Evolutionary conservation across 805 yeast genomes (phyloP).

Genomic region (Starmerella floricola): DNA sequence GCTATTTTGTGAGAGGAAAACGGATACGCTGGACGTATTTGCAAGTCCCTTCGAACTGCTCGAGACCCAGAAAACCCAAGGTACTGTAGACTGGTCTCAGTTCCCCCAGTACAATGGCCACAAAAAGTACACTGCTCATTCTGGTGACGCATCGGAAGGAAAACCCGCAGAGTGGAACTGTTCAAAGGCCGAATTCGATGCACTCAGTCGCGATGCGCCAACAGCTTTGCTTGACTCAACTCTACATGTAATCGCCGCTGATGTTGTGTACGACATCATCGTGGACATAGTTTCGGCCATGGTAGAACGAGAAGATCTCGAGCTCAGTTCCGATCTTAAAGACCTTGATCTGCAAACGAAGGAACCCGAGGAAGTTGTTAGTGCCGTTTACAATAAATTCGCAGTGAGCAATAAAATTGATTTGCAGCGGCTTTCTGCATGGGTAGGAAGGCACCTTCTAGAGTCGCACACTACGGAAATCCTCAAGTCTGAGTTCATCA

Average conservation of each 20-base stretch:
- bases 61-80: conserved; percentile 18
- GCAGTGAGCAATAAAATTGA: conserved; percentile 33
- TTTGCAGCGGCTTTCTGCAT: conserved; percentile 36
- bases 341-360: conserved; percentile 15
- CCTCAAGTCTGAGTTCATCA: conserved; percentile 34
- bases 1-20: conserved; percentile 35
- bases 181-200: conserved; percentile 42
- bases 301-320: conserved; percentile 17
- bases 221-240: conserved; percentile 45
- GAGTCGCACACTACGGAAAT: conserved; percentile 28
- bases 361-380: conserved; percentile 35
- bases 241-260: conserved; percentile 29
- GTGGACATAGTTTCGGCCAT: conserved; percentile 23
- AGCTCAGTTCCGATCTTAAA: background rate
- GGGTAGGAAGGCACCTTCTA: conserved; percentile 54
- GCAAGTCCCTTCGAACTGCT: conserved; percentile 23
- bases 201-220: conserved; percentile 40
- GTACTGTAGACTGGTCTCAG: conserved; percentile 18
- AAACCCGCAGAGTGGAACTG: conserved; percentile 8
- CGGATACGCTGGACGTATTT: conserved; percentile 16
- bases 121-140: background rate
- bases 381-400: conserved; percentile 42
- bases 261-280: conserved; percentile 21
- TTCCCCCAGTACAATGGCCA: conserved; percentile 21
- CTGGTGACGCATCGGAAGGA: background rate